These are phyloP conservation scores for Candida ipomoeae DNA, from an alignment of 805 yeast genomes.

Conservation along the genomic window DNA sequence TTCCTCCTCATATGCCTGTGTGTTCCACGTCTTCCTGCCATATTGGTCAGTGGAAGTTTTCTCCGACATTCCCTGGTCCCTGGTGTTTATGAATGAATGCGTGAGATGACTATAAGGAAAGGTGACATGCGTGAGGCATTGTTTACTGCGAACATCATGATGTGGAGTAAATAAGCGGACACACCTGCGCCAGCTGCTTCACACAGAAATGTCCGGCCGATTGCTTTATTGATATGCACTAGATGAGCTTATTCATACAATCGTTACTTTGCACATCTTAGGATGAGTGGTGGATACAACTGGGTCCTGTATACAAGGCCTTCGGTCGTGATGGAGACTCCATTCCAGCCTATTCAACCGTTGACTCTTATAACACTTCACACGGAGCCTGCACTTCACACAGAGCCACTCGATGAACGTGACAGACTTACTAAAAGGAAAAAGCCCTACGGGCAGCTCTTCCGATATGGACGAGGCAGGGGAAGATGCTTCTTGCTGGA, in stretches of 20 bases:
- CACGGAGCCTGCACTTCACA: too few species aligned
- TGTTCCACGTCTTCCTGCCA: conserved; percentile 74
- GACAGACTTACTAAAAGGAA: not conserved
- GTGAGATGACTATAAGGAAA: not conserved
- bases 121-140: not conserved
- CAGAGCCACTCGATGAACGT: not conserved
- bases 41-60: conserved; percentile 37
- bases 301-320: not conserved
- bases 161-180: not conserved
- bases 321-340: not conserved
- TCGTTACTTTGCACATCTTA: not conserved
- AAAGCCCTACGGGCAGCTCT: not conserved
- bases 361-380: too few species aligned
- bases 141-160: not conserved
- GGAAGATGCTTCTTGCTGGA: conserved; percentile 21
- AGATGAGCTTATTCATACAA: not conserved
- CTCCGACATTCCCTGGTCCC: conserved; percentile 12
- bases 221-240: not conserved
- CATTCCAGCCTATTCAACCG: not conserved
- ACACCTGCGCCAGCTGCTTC: not conserved
- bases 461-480: not conserved
- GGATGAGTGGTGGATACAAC: not conserved
- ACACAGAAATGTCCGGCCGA: not conserved
- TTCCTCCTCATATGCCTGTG: conserved; percentile 53
- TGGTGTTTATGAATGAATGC: not conserved